A percentile compares a stretch with the other conserved stretches of the same genome.
Evolutionary conservation across 2,329 filamentous ascomycete genomes (phyloP).

Genomic region (Phialemonium atrogriseum): DNA sequence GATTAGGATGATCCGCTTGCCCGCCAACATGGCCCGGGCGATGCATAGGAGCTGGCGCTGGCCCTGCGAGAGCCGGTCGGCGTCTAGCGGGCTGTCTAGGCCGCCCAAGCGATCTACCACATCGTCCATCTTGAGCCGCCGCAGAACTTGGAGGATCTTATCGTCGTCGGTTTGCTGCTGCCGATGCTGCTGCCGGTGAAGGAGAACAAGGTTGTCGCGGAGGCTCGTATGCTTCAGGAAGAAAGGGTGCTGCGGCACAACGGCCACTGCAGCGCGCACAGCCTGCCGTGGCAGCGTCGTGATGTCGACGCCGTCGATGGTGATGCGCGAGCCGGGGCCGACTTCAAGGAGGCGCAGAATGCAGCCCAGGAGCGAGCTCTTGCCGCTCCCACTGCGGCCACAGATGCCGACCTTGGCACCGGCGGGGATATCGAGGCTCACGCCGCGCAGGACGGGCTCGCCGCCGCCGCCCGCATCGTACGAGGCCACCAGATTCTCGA

Average conservation of each 20-base stretch:
- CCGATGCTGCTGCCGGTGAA: slow-evolving; percentile 1
- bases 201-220: slow-evolving; percentile 4
- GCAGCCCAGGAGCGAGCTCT: slow-evolving; percentile 90
- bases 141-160: slow-evolving; percentile 2
- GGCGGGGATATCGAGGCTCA: slow-evolving; percentile 72
- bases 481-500: slow-evolving; percentile 2
- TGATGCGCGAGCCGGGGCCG: slow-evolving; percentile 50
- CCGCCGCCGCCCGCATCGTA: slow-evolving; percentile 19
- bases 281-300: slow-evolving; percentile 26
- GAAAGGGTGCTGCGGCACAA: slow-evolving; percentile 32
- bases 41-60: slow-evolving; percentile 9
- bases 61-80: slow-evolving; percentile 6
- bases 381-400: slow-evolving; percentile 88
- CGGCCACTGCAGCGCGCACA: slow-evolving; percentile 31
- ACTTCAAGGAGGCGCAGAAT: slow-evolving; percentile 90
- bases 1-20: slow-evolving; percentile 6
- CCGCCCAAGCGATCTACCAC: not conserved
- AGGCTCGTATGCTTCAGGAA: slow-evolving; percentile 3
- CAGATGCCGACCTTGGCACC: slow-evolving; percentile 85
- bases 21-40: slow-evolving; percentile 6
- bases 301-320: slow-evolving; percentile 33
- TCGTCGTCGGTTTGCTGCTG: not conserved
- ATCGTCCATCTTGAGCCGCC: slow-evolving; percentile 3
- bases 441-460: slow-evolving; percentile 67
- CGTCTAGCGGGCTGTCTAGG: slow-evolving; percentile 1